A percentile compares a stretch with the other conserved stretches of the same genome.
Conservation (phyloP, 495 filamentous ascomycete species). For the Parathielavia appendiculata region DNA sequence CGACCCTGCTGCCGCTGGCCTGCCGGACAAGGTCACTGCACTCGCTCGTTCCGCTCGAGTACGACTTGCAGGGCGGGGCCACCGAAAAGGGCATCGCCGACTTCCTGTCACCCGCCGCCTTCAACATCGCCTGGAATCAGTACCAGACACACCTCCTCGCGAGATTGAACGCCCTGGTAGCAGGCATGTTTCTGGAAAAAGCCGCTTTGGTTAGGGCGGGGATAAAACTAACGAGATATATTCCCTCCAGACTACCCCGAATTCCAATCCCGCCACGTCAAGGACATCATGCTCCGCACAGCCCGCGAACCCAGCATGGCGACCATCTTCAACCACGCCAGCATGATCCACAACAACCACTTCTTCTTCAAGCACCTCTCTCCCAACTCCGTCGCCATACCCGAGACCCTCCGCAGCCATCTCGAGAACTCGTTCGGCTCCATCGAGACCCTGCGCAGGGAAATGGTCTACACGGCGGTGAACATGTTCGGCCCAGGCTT, state of each 20-base stretch:
- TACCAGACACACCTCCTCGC: conserved; percentile 71
- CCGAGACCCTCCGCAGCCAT: conserved; percentile 24
- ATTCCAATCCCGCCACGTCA: conserved; percentile 50
- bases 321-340: conserved; percentile 86
- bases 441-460: conserved; percentile 68
- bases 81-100: conserved; percentile 56
- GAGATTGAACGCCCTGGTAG: conserved; percentile 67
- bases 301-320: conserved; percentile 74
- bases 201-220: neutral
- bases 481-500: conserved; percentile 96
- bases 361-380: conserved; percentile 76
- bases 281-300: conserved; percentile 66
- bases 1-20: conserved; percentile 21
- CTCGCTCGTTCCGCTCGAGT: conserved; percentile 53
- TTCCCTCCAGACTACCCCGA: conserved; percentile 45
- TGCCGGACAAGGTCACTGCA: conserved; percentile 39
- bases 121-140: conserved; percentile 71
- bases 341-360: conserved; percentile 94
- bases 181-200: conserved; percentile 50
- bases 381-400: conserved; percentile 34
- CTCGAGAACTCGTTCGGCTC: conserved; percentile 69
- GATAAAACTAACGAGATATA: conserved; percentile 3
- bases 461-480: conserved; percentile 75
- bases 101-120: conserved; percentile 60
- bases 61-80: conserved; percentile 37